Evolutionary conservation across 495 filamentous ascomycete species (phyloP).

Genomic region (Annulohypoxylon nitens): DNA sequence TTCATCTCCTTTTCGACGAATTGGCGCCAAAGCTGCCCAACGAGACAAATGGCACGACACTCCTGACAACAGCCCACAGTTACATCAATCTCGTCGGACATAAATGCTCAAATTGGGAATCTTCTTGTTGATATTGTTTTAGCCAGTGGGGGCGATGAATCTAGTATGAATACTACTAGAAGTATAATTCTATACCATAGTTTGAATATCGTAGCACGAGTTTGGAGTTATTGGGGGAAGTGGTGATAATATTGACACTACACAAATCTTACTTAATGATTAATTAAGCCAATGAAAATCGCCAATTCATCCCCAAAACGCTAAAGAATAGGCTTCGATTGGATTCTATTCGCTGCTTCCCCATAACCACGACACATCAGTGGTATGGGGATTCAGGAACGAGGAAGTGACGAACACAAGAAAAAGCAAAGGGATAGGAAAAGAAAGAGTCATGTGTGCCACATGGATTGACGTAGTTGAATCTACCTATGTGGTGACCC

Average conservation of each 20-base stretch:
- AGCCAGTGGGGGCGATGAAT: not conserved
- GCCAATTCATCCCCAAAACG: conserved; percentile 19
- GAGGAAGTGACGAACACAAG: conserved; percentile 3
- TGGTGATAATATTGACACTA: not conserved
- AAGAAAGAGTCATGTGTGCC: conserved; percentile 16
- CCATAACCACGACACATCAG: not conserved
- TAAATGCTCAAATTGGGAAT: conserved; percentile 40
- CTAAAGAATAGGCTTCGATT: not conserved
- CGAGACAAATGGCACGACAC: conserved; percentile 2
- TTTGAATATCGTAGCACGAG: conserved; percentile 4
- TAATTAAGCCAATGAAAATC: conserved; percentile 31
- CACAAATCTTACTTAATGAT: conserved; percentile 6
- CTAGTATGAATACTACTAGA: not conserved
- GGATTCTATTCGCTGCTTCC: not conserved
- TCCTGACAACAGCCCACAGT: conserved; percentile 29
- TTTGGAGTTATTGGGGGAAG: not conserved
- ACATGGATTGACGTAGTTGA: conserved; percentile 10
- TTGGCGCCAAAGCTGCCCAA: conserved; percentile 8
- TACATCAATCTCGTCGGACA: conserved; percentile 40
- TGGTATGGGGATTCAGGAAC: conserved; percentile 10
- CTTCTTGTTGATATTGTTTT: conserved; percentile 2
- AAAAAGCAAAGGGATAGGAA: not conserved
- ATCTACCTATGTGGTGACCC: not conserved
- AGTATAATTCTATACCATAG: conserved; percentile 10
- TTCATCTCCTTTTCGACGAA: conserved; percentile 18